phyloP scores from a whole-genome alignment of 805 yeast species.

The Lipomyces mesembrius region DNA sequence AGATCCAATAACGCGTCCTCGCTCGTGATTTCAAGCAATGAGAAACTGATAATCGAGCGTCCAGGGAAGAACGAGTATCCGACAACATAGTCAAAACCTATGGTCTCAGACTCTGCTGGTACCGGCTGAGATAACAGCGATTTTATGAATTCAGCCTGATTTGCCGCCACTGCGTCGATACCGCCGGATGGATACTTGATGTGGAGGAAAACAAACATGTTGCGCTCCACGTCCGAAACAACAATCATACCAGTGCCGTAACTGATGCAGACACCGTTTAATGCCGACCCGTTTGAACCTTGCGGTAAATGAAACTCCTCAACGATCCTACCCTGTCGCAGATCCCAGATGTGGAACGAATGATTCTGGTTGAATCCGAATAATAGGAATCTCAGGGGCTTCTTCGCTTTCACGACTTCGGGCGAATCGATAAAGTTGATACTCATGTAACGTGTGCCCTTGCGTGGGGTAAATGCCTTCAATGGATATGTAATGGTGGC shows the following conservation, averaged over 20 bases:
- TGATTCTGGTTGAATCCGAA: slow-evolving; percentile 34
- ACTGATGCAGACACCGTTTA: slow-evolving; percentile 18
- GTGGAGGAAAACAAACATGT: slow-evolving; percentile 28
- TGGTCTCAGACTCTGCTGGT: not conserved
- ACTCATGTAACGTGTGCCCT: slow-evolving; percentile 22
- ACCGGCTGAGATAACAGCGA: not conserved
- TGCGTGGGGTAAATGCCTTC: slow-evolving; percentile 25
- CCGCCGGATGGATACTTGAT: slow-evolving; percentile 17
- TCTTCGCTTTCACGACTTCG: slow-evolving; percentile 18
- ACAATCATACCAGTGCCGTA: slow-evolving; percentile 25
- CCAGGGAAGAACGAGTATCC: slow-evolving; percentile 15
- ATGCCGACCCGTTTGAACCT: slow-evolving; percentile 6
- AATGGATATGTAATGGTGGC: slow-evolving; percentile 23
- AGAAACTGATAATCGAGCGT: slow-evolving; percentile 20
- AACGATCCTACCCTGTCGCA: slow-evolving; percentile 18
- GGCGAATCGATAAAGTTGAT: slow-evolving; percentile 31
- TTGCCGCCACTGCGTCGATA: not conserved
- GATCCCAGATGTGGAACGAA: slow-evolving; percentile 34
- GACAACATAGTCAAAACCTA: slow-evolving; percentile 27
- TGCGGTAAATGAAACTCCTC: slow-evolving; percentile 32
- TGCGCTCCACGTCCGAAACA: slow-evolving; percentile 29
- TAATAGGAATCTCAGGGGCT: slow-evolving; percentile 31
- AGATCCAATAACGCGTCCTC: slow-evolving; percentile 29
- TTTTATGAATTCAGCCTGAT: slow-evolving; percentile 26
- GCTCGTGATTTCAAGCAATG: slow-evolving; percentile 20